Conservation (phyloP, 2,329 filamentous ascomycete species). For the Helotiales sp. region DNA sequence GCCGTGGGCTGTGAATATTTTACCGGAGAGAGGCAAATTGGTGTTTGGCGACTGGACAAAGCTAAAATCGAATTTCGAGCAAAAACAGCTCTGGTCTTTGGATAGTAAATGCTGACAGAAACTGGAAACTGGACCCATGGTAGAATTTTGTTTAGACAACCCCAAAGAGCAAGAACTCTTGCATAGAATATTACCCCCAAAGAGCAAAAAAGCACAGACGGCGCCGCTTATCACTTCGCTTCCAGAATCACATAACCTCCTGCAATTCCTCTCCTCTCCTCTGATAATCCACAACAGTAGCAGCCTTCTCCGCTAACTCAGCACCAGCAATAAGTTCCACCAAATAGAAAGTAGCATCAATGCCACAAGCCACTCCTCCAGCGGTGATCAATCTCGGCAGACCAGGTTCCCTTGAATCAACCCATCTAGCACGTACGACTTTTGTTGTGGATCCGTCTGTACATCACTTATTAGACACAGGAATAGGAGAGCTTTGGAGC, state of each 20-base stretch:
- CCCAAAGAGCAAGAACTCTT: too few relatives aligned
- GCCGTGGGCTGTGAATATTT: too few relatives aligned
- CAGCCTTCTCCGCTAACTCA: background rate
- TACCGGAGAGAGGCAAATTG: too few relatives aligned
- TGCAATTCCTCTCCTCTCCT: constrained; percentile 2
- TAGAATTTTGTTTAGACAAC: too few relatives aligned
- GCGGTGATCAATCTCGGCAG: constrained; percentile 5
- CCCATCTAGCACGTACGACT: background rate
- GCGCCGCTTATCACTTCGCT: background rate
- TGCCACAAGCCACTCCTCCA: constrained; percentile 13
- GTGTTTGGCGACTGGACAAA: too few relatives aligned
- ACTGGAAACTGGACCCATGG: too few relatives aligned
- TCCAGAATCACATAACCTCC: constrained; percentile 1
- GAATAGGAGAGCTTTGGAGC: too few relatives aligned
- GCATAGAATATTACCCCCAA: too few relatives aligned
- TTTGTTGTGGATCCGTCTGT: background rate
- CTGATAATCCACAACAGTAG: constrained; percentile 6
- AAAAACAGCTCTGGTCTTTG: too few relatives aligned
- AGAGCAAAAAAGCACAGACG: too few relatives aligned
- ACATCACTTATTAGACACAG: background rate
- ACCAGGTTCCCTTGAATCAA: background rate
- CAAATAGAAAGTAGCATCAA: constrained; percentile 13
- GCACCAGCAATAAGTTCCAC: constrained; percentile 4
- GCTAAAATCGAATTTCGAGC: too few relatives aligned
- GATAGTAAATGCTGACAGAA: too few relatives aligned